These are phyloP conservation scores for Rauvolfia tetraphylla DNA, from an alignment of 257 asterid genomes.

Conservation along the genomic window DNA sequence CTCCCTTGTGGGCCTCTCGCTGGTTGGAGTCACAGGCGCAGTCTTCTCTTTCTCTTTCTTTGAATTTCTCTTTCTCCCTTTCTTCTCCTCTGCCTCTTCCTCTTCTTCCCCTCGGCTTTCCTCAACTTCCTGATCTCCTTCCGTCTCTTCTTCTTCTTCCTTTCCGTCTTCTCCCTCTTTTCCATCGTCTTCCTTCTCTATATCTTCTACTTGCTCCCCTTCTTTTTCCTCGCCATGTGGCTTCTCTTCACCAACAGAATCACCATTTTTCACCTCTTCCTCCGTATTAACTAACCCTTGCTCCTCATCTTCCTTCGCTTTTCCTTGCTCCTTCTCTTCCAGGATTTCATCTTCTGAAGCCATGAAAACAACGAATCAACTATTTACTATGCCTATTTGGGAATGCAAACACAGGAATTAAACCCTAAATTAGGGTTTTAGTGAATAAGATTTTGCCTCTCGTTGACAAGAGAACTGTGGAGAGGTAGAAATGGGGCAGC, in stretches of 20 bases:
- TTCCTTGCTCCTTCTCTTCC: constrained; percentile 23
- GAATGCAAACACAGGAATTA: not conserved
- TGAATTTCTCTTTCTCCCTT: constrained; percentile 5
- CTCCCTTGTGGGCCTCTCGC: constrained; percentile 76
- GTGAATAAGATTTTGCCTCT: not conserved
- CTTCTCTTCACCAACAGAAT: not conserved
- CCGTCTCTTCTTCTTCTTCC: constrained; percentile 3
- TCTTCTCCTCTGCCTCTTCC: constrained; percentile 2
- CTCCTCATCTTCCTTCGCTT: constrained; percentile 3
- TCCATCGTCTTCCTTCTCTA: constrained; percentile 6
- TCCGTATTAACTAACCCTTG: not conserved
- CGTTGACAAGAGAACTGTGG: not conserved
- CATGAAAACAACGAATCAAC: constrained; percentile 31
- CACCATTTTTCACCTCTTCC: constrained; percentile 3
- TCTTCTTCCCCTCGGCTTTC: constrained; percentile 1
- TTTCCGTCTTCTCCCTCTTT: constrained; percentile 15
- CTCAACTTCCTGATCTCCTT: constrained; percentile 4
- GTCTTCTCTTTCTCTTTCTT: constrained; percentile 11
- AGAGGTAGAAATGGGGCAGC: not conserved
- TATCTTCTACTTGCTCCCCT: not conserved
- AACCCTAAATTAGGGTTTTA: constrained; percentile 5
- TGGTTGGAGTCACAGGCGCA: constrained; percentile 37
- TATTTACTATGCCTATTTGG: not conserved
- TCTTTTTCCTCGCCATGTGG: not conserved
- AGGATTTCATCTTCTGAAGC: constrained; percentile 45